These are phyloP conservation scores for Zizania latifolia DNA, from an alignment of 176 grass and related monocot species.

Conservation along the genomic window DNA sequence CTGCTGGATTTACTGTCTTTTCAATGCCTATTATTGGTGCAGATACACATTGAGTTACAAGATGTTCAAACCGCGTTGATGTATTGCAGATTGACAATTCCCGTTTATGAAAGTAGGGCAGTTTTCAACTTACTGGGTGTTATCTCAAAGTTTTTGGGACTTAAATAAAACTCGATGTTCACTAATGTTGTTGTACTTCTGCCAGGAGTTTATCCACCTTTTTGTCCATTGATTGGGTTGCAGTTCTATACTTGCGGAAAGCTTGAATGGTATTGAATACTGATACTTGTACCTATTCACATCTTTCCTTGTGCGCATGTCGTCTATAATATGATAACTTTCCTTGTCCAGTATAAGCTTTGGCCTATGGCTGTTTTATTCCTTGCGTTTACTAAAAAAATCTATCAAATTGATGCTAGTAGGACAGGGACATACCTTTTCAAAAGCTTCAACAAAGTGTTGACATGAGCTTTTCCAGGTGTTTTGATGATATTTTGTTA, in stretches of 20 bases:
- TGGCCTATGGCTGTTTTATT: neutral
- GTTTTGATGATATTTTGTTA: neutral
- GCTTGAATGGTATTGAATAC: slow-evolving; percentile 67
- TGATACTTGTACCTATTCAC: slow-evolving; percentile 14
- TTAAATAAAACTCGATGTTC: neutral
- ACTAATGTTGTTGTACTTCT: slow-evolving; percentile 14
- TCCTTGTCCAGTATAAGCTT: neutral
- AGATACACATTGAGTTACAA: slow-evolving; percentile 83
- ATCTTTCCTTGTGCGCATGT: neutral
- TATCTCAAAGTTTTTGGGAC: neutral
- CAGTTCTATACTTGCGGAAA: slow-evolving; percentile 84
- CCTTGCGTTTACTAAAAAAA: neutral
- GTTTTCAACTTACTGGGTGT: neutral
- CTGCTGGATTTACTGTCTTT: neutral
- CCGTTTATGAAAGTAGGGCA: slow-evolving; percentile 75
- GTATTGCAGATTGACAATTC: slow-evolving; percentile 84
- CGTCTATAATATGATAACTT: neutral
- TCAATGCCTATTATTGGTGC: slow-evolving; percentile 23
- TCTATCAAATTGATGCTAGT: neutral
- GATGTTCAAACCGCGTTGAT: slow-evolving; percentile 66
- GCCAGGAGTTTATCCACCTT: slow-evolving; percentile 70
- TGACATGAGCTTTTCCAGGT: neutral
- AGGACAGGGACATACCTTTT: neutral
- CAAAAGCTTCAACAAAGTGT: neutral
- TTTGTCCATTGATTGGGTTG: slow-evolving; percentile 86